Percentiles rank a stretch among this genome's conserved stretches.
phyloP scores from a whole-genome alignment of 192 early-diverging fungal genomes.

The Entrophospora sp. region DNA sequence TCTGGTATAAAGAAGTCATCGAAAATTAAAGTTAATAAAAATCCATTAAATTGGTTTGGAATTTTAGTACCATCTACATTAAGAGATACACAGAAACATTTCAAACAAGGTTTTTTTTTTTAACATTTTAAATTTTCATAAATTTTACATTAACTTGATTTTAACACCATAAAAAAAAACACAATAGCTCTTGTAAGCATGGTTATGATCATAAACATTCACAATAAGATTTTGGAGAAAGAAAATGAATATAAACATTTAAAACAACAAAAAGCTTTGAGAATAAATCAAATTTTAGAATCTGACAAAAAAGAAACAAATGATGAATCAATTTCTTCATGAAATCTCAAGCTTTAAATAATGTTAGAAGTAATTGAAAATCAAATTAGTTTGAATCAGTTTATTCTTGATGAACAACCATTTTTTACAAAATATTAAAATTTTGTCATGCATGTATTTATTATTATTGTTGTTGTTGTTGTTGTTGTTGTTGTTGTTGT shows the following conservation, averaged over 20 bases:
- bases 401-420: no score
- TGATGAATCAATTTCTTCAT: no score
- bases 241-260: background rate
- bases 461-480: no score
- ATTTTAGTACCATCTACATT: conserved; percentile 34
- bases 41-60: conserved; percentile 41
- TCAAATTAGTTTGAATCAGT: no score
- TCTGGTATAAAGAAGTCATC: background rate
- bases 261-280: conserved; percentile 11
- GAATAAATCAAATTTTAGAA: background rate
- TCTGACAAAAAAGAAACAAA: no score
- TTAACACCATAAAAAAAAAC: no score
- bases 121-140: background rate
- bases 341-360: no score
- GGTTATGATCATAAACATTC: conserved; percentile 9
- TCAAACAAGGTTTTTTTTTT: conserved; percentile 25
- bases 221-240: conserved; percentile 1
- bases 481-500: no score
- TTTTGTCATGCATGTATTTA: no score
- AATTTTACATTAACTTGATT: background rate
- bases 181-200: background rate
- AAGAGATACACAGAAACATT: conserved; percentile 28
- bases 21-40: conserved; percentile 9
- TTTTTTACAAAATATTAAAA: no score
- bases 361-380: no score